A percentile compares a stretch with the other conserved stretches of the same genome.
Conservation (phyloP, 192 early-diverging fungal genomes). For the Lunasporangiospora selenospora region DNA sequence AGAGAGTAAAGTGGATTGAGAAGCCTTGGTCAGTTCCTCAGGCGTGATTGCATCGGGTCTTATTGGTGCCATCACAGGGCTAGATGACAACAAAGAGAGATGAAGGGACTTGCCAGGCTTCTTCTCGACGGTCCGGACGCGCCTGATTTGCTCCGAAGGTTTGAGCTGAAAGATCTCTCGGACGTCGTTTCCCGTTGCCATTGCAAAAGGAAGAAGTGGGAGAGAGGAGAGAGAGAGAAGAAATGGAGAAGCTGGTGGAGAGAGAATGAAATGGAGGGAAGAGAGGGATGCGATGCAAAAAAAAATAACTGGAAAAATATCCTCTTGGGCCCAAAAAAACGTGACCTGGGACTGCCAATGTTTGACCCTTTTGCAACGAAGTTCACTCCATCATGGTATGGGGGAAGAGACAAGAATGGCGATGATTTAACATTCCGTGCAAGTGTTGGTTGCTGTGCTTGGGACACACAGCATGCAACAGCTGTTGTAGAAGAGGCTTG, state of each 20-base stretch:
- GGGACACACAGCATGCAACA: too few relatives aligned
- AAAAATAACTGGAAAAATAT: too few relatives aligned
- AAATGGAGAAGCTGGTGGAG: neutral
- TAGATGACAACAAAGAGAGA: slow-evolving; percentile 4
- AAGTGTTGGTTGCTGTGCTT: too few relatives aligned
- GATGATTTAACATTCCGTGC: too few relatives aligned
- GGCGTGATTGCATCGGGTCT: neutral
- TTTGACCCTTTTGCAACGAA: too few relatives aligned
- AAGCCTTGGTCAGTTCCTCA: neutral
- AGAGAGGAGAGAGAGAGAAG: neutral
- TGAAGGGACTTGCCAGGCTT: slow-evolving; percentile 55
- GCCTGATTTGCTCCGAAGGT: slow-evolving; percentile 32
- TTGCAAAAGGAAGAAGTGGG: neutral
- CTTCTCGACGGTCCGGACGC: slow-evolving; percentile 50
- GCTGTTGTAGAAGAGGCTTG: too few relatives aligned
- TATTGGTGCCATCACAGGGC: neutral
- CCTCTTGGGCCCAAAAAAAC: too few relatives aligned
- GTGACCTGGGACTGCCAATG: too few relatives aligned
- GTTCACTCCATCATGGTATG: too few relatives aligned
- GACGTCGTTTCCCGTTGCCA: slow-evolving; percentile 60
- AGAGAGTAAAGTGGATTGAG: neutral
- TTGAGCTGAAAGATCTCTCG: slow-evolving; percentile 68
- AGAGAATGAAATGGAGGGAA: neutral
- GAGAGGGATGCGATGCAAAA: too few relatives aligned
- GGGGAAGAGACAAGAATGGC: too few relatives aligned